A percentile compares a stretch with the other conserved stretches of the same genome.
Conservation (phyloP, 768 basidiomycete genomes). For the Rhizopogon sp. region DNA sequence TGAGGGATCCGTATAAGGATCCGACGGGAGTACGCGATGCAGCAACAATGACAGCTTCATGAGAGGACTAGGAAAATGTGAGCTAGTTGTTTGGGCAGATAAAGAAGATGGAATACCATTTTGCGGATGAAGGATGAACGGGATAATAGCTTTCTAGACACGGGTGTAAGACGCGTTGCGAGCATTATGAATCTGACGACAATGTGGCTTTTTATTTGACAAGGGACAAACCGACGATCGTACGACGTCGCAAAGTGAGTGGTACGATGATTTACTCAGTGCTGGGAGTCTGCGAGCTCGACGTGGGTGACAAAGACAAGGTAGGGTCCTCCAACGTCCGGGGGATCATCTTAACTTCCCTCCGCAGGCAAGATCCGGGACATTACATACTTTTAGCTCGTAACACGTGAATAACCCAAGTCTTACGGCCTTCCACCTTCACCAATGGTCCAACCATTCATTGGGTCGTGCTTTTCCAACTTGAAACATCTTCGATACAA, state of each 20-base stretch:
- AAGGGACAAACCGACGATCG: conserved; percentile 15
- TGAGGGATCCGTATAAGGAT: conserved; percentile 86
- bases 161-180: conserved; percentile 36
- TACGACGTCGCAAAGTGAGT: conserved; percentile 6
- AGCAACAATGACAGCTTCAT: conserved; percentile 91
- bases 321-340: not conserved
- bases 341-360: not conserved
- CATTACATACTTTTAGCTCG: not conserved
- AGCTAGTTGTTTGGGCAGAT: not conserved
- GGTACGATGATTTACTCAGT: not conserved
- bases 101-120: conserved; percentile 39
- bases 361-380: conserved; percentile 1
- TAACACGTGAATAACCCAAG: conserved; percentile 1
- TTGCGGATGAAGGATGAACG: conserved; percentile 34
- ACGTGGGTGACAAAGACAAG: not conserved
- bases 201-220: conserved; percentile 9
- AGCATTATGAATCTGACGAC: conserved; percentile 33
- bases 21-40: conserved; percentile 94
- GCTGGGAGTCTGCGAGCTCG: not conserved
- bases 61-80: conserved; percentile 30
- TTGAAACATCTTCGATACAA: not conserved
- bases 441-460: not conserved
- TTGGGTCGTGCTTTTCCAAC: not conserved
- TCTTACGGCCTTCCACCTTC: not conserved
- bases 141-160: conserved; percentile 28